Evolutionary conservation across 2,329 filamentous ascomycete species (phyloP).

Genomic region (Ceratocystis ficicola): DNA sequence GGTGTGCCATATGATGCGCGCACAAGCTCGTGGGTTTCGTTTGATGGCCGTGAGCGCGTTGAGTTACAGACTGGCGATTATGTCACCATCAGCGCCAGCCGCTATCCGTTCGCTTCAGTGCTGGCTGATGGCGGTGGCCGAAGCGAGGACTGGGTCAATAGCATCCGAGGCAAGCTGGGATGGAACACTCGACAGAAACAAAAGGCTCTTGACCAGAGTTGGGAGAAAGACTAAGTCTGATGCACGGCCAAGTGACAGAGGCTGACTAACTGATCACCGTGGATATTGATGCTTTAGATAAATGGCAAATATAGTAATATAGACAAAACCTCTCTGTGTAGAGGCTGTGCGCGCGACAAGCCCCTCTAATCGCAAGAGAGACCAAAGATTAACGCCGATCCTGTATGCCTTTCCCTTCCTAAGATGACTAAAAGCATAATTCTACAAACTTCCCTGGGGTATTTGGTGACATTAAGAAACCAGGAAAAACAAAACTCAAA

Average conservation of each 20-base stretch:
- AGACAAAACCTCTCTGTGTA: not conserved
- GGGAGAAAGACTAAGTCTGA: not conserved
- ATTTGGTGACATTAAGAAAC: slow-evolving; percentile 9
- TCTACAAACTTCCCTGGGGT: not conserved
- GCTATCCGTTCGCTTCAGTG: slow-evolving; percentile 70
- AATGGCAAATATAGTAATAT: not conserved
- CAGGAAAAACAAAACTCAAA: not conserved
- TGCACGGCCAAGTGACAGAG: not conserved
- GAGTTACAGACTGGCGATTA: slow-evolving; percentile 70
- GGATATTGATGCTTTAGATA: not conserved
- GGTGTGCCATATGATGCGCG: slow-evolving; percentile 92
- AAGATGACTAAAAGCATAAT: not conserved
- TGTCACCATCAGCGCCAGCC: slow-evolving; percentile 67
- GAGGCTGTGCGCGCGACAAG: not conserved
- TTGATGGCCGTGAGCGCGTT: slow-evolving; percentile 83
- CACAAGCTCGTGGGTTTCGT: slow-evolving; percentile 90
- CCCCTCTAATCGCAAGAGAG: not conserved
- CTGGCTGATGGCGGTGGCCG: slow-evolving; percentile 51
- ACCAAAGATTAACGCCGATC: not conserved
- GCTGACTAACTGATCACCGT: not conserved
- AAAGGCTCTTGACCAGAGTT: slow-evolving; percentile 42
- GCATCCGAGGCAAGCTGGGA: slow-evolving; percentile 63
- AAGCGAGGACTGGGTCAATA: slow-evolving; percentile 72
- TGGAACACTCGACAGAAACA: slow-evolving; percentile 74
- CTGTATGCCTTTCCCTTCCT: not conserved